Evolutionary conservation across 192 early-diverging fungal species (phyloP).

Genomic region (Coemansia sp.): DNA sequence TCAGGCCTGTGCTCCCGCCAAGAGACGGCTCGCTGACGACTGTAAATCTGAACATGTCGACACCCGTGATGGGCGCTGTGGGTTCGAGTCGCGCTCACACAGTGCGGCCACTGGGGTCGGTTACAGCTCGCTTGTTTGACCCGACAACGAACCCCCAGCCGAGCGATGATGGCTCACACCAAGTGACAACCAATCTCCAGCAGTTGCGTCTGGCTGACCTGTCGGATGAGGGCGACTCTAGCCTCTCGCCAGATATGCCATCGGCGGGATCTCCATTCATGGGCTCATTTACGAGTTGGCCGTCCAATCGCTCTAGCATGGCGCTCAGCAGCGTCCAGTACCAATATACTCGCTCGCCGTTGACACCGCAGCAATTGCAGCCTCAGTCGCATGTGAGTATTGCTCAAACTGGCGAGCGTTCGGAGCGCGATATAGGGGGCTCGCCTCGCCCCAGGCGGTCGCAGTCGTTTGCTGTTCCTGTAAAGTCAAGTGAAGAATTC

Average conservation of each 20-base stretch:
- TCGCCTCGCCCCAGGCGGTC: conserved; percentile 43
- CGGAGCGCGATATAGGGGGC: neutral
- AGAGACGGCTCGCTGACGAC: conserved; percentile 39
- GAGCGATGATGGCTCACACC: neutral
- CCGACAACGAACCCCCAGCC: conserved; percentile 20
- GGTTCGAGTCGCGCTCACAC: conserved; percentile 5
- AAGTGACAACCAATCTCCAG: neutral
- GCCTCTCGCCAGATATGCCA: conserved; percentile 9
- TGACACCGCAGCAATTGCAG: conserved; percentile 1
- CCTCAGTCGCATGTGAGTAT: neutral
- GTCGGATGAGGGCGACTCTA: neutral
- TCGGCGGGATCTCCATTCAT: conserved; percentile 13
- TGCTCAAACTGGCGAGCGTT: neutral
- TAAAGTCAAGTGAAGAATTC: conserved; percentile 6
- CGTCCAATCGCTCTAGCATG: conserved; percentile 28
- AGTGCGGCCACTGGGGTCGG: conserved; percentile 34
- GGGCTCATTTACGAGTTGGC: conserved; percentile 19
- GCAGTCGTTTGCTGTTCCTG: conserved; percentile 35
- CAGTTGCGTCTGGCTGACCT: neutral
- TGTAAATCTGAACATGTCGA: conserved; percentile 33
- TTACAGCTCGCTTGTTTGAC: conserved; percentile 49
- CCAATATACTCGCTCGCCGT: conserved; percentile 24
- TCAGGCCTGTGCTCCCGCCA: conserved; percentile 17
- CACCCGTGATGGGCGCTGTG: conserved; percentile 19
- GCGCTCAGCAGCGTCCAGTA: conserved; percentile 49